These are phyloP conservation scores for Ligustrum vulgare DNA, from an alignment of 257 asterid species.

Conservation along the genomic window DNA sequence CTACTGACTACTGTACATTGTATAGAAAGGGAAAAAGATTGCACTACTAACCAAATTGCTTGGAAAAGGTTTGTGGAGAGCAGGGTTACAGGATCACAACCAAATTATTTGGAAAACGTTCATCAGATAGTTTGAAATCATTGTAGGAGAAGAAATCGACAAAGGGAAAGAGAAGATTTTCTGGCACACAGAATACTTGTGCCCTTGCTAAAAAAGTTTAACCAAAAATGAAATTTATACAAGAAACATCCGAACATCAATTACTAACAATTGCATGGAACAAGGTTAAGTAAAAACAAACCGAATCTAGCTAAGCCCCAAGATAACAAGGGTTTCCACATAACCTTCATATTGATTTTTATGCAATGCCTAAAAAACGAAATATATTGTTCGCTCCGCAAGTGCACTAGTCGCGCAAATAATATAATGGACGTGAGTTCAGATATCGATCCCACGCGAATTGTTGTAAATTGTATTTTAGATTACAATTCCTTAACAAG, in stretches of 20 bases:
- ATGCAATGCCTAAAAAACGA: constrained; percentile 62
- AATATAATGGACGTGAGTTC: too few species aligned
- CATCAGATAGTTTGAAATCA: background rate
- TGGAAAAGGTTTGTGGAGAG: background rate
- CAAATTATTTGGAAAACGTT: background rate
- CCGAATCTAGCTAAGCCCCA: constrained; percentile 84
- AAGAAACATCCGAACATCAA: constrained; percentile 3
- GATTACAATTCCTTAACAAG: too few species aligned
- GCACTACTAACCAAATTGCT: too few species aligned
- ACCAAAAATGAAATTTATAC: background rate
- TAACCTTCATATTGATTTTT: constrained; percentile 44
- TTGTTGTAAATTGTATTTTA: too few species aligned
- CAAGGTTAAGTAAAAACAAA: background rate
- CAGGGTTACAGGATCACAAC: background rate
- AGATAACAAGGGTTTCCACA: constrained; percentile 70
- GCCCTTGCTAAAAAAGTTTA: background rate
- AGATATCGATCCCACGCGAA: too few species aligned
- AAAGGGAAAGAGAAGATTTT: background rate
- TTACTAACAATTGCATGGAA: constrained; percentile 8
- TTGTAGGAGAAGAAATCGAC: background rate
- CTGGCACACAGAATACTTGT: background rate
- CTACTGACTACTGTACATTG: background rate
- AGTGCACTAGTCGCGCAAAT: too few species aligned
- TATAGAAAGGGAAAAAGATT: background rate
- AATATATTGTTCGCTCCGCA: too few species aligned